Percentiles rank a stretch among this genome's conserved stretches.
These are phyloP conservation scores for Cicer judaicum DNA, from an alignment of 306 rosid genomes.

Conservation along the genomic window DNA sequence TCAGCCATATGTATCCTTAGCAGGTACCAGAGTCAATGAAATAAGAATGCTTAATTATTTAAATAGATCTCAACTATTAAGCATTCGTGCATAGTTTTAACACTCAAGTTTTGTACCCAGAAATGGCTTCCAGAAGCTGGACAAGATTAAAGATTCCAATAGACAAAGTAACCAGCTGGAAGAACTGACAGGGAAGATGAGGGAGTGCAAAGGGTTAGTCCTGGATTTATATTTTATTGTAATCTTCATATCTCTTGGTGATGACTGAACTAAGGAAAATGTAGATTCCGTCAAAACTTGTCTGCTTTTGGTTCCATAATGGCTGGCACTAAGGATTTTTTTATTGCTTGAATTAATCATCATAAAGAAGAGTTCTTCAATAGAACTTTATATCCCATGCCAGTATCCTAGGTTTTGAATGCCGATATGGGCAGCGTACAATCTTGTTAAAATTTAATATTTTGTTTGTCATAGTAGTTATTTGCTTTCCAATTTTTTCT, in stretches of 20 bases:
- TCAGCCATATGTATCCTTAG: constrained; percentile 21
- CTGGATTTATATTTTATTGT: constrained; percentile 14
- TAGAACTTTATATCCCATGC: constrained; percentile 3
- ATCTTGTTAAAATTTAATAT: neutral
- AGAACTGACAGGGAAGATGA: constrained; percentile 94
- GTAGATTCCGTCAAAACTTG: constrained; percentile 28
- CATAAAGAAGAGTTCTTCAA: neutral
- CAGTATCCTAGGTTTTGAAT: constrained; percentile 27
- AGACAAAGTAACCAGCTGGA: constrained; percentile 94
- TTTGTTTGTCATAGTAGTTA: constrained; percentile 30
- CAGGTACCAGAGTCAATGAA: constrained; percentile 15
- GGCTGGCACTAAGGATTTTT: neutral
- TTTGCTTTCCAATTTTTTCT: constrained; percentile 9
- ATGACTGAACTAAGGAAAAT: constrained; percentile 35
- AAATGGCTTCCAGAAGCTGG: constrained; percentile 96
- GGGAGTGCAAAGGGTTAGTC: constrained; percentile 87
- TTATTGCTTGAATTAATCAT: neutral
- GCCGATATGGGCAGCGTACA: neutral
- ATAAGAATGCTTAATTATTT: neutral
- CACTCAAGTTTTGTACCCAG: constrained; percentile 52
- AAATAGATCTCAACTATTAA: constrained; percentile 17
- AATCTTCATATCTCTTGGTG: constrained; percentile 14
- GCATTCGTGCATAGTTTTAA: constrained; percentile 26
- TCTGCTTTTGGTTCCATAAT: neutral
- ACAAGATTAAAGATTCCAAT: constrained; percentile 88